Evolutionary conservation across 2,329 filamentous ascomycete genomes (phyloP).

Genomic region (Leptosphaerulina australis): DNA sequence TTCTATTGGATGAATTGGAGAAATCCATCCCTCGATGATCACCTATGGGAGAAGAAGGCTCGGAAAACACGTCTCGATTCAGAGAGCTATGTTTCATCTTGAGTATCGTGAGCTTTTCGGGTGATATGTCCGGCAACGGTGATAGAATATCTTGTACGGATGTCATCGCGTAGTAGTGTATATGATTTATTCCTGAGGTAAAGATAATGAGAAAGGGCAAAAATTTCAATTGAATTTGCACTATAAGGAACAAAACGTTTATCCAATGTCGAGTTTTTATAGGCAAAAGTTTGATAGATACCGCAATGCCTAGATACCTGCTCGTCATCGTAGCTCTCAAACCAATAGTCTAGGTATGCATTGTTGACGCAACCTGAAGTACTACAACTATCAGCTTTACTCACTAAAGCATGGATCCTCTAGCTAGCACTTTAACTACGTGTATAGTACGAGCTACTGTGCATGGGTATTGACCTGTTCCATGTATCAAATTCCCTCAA

Average conservation of each 20-base stretch:
- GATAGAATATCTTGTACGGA: constrained; percentile 6
- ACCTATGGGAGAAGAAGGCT: constrained; percentile 26
- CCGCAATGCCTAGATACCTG: not conserved
- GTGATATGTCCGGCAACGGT: constrained; percentile 23
- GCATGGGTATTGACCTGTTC: constrained; percentile 5
- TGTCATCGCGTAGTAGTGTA: not conserved
- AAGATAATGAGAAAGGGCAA: not conserved
- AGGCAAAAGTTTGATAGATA: not conserved
- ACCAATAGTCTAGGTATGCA: constrained; percentile 4
- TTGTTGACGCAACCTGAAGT: constrained; percentile 1
- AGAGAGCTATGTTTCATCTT: constrained; percentile 30
- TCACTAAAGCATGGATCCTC: constrained; percentile 2
- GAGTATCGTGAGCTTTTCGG: constrained; percentile 33
- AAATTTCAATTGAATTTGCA: too few species aligned
- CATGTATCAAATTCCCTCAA: not conserved
- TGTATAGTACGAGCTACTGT: not conserved
- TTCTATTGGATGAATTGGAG: constrained; percentile 11
- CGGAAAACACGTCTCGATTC: constrained; percentile 31
- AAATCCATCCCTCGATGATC: constrained; percentile 23
- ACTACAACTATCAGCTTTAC: not conserved
- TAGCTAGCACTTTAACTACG: not conserved
- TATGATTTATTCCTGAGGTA: not conserved
- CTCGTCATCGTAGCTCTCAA: not conserved
- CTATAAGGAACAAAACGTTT: too few species aligned
- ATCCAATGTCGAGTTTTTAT: constrained; percentile 1